Percentiles rank a stretch among this genome's conserved stretches.
phyloP scores from a whole-genome alignment of 306 rosid species.

The Glycine latifolia region DNA sequence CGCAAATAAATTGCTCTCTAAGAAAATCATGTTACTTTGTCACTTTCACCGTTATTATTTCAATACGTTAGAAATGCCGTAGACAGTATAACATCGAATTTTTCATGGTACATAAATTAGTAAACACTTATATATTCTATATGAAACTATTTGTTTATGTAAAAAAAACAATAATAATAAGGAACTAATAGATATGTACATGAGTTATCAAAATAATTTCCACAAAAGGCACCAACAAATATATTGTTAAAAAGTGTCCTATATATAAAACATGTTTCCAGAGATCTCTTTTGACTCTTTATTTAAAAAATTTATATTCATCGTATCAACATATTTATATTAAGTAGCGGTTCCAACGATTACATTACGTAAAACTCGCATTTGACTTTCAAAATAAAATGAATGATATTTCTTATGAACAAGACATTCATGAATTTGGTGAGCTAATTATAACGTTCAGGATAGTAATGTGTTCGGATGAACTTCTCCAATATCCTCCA shows the following conservation, averaged over 20 bases:
- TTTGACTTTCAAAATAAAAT: conserved; percentile 33
- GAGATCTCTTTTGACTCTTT: background rate
- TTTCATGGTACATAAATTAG: background rate
- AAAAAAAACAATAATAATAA: background rate
- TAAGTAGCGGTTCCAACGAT: conserved; percentile 29
- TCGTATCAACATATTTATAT: background rate
- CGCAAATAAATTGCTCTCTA: background rate
- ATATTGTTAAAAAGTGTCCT: background rate
- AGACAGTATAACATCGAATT: background rate
- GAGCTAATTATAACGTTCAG: conserved; percentile 40
- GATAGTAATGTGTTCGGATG: conserved; percentile 1
- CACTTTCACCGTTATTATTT: background rate
- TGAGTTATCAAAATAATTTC: background rate
- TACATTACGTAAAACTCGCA: conserved; percentile 22
- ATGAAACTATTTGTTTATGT: too few species aligned
- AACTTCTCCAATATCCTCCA: conserved; percentile 14
- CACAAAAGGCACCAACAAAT: background rate
- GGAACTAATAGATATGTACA: background rate
- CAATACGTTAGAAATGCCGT: background rate
- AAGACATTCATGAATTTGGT: conserved; percentile 21
- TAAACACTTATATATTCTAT: background rate
- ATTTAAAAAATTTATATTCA: background rate
- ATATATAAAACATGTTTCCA: background rate
- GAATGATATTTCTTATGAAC: conserved; percentile 5
- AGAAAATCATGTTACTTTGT: too few species aligned